These are phyloP conservation scores for Colletotrichum graminicola DNA, from an alignment of 2,329 filamentous ascomycete genomes.

Conservation along the genomic window DNA sequence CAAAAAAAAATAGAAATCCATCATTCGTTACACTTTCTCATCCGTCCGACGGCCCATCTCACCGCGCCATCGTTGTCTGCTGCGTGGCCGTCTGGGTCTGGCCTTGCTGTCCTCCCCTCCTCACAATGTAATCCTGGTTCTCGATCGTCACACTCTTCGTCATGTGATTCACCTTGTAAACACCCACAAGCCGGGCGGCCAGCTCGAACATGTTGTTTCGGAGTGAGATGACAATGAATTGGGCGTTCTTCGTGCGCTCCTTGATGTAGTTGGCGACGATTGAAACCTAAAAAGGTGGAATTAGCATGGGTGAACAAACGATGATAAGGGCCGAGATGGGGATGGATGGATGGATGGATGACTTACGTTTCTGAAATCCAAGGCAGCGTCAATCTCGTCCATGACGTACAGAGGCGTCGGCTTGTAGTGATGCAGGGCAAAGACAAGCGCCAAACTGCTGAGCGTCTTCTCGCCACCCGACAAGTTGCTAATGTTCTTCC, in stretches of 20 bases:
- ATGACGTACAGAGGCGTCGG: slow-evolving; percentile 98
- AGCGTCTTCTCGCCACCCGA: slow-evolving; percentile 98
- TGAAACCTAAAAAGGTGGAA: slow-evolving; percentile 73
- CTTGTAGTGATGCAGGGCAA: slow-evolving; percentile 97
- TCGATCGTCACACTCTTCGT: slow-evolving; percentile 93
- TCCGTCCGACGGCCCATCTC: neutral
- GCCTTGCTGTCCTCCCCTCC: slow-evolving; percentile 52
- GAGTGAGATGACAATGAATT: slow-evolving; percentile 98
- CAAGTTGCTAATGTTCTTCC: slow-evolving; percentile 98
- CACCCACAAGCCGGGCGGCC: slow-evolving; percentile 92
- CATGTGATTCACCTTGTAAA: slow-evolving; percentile 99
- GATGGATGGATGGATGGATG: neutral
- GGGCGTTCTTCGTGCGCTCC: slow-evolving; percentile 98
- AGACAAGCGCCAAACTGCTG: slow-evolving; percentile 93
- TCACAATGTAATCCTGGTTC: slow-evolving; percentile 80
- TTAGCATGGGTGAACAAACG: slow-evolving; percentile 36
- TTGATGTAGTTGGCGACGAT: slow-evolving; percentile 99
- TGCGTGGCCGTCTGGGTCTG: slow-evolving; percentile 44
- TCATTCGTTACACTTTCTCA: slow-evolving; percentile 32
- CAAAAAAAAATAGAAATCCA: slow-evolving; percentile 34
- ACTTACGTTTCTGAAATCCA: slow-evolving; percentile 98
- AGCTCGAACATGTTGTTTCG: slow-evolving; percentile 99
- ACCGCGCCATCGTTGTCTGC: slow-evolving; percentile 32
- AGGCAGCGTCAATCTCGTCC: slow-evolving; percentile 98
- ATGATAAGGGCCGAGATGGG: neutral